Evolutionary conservation across 257 asterid genomes (phyloP).

Genomic region (Rubia yunnanensis): DNA sequence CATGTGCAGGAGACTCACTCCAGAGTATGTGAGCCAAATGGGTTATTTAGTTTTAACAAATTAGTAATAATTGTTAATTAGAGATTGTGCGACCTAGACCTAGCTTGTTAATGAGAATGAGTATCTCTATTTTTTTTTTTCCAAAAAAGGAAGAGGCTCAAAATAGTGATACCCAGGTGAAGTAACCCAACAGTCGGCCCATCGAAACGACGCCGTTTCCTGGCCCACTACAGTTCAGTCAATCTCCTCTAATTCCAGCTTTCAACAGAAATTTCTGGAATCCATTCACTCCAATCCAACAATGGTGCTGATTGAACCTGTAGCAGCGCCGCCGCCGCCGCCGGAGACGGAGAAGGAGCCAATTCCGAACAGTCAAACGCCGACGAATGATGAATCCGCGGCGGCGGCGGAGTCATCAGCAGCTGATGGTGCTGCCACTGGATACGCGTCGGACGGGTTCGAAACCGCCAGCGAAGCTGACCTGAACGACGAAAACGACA

Average conservation of each 20-base stretch:
- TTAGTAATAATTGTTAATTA: no score
- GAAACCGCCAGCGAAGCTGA: slow-evolving; percentile 98
- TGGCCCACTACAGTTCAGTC: background rate
- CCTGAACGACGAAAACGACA: slow-evolving; percentile 30
- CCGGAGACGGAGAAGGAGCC: background rate
- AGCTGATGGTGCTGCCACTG: slow-evolving; percentile 19
- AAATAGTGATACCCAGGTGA: no score
- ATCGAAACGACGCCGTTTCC: background rate
- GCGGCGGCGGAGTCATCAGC: slow-evolving; percentile 3
- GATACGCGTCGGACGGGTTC: slow-evolving; percentile 64
- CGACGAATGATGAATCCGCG: background rate
- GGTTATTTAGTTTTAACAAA: no score
- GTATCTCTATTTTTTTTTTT: no score
- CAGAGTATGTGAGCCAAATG: no score
- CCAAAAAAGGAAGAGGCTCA: no score
- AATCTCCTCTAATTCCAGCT: background rate
- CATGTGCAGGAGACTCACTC: no score
- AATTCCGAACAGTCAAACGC: background rate
- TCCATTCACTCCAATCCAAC: background rate
- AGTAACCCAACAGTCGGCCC: background rate
- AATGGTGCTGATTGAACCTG: slow-evolving; percentile 16
- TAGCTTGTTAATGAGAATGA: no score
- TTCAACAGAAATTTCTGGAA: background rate
- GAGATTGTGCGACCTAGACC: no score
- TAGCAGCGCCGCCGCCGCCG: background rate